phyloP scores from a whole-genome alignment of 331 rosid genomes.

The Pyrus hybrid region DNA sequence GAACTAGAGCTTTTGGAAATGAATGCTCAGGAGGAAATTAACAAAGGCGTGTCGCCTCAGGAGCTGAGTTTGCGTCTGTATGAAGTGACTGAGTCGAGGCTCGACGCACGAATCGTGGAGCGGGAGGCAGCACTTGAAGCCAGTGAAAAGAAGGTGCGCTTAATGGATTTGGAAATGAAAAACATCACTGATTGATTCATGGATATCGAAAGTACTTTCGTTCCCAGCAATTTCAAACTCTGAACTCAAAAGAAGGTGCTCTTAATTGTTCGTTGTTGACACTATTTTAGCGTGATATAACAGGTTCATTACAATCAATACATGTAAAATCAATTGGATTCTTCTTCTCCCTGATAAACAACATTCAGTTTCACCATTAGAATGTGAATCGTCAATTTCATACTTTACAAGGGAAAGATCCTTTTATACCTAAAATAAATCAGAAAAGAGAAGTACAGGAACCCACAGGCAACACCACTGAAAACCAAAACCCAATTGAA shows the following conservation, averaged over 20 bases:
- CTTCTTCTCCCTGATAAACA: background rate
- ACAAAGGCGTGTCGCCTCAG: slow-evolving; percentile 5
- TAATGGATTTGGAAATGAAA: background rate
- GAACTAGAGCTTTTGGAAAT: slow-evolving; percentile 12
- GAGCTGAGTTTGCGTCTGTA: slow-evolving; percentile 14
- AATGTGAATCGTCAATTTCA: background rate
- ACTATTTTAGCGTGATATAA: too few species aligned
- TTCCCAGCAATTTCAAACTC: too few species aligned
- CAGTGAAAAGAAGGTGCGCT: background rate
- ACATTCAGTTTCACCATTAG: background rate
- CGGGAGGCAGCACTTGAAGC: slow-evolving; percentile 5
- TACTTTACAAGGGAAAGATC: slow-evolving; percentile 42
- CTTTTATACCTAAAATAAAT: slow-evolving; percentile 65
- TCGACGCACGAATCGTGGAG: slow-evolving; percentile 3
- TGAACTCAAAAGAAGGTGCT: too few species aligned
- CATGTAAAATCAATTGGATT: too few species aligned
- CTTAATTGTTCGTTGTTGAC: too few species aligned
- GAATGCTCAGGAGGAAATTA: background rate
- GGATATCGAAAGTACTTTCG: too few species aligned
- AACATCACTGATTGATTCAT: too few species aligned
- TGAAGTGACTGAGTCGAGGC: background rate
- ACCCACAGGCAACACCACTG: slow-evolving; percentile 44
- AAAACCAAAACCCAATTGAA: slow-evolving; percentile 59
- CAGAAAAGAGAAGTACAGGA: slow-evolving; percentile 49
- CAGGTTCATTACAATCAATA: too few species aligned